Percentiles rank a stretch among this genome's conserved stretches.
Evolutionary conservation across 768 basidiomycete species (phyloP).

Genomic region (Suillus paluster): DNA sequence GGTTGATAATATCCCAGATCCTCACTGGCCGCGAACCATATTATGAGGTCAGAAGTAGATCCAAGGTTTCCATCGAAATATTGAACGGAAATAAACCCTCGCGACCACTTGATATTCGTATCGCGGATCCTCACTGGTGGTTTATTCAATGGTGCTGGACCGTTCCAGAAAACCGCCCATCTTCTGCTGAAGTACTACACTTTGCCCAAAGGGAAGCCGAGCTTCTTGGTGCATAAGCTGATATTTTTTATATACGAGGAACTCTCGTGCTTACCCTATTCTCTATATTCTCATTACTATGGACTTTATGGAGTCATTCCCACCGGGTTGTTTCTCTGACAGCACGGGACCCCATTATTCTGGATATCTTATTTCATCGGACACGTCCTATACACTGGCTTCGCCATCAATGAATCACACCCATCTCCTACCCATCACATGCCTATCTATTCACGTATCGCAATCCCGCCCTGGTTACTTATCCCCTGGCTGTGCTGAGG

Average conservation of each 20-base stretch:
- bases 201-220: not conserved
- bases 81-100: not conserved
- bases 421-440: too few relatives aligned
- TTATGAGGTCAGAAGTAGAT: not conserved
- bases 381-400: too few relatives aligned
- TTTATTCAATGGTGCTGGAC: slow-evolving; percentile 16
- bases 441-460: too few relatives aligned
- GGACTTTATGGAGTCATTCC: slow-evolving; percentile 2
- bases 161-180: not conserved
- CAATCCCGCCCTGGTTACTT: too few relatives aligned
- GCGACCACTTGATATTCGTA: not conserved
- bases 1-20: slow-evolving; percentile 1
- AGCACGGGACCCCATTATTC: not conserved
- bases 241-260: not conserved
- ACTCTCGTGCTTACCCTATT: not conserved
- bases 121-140: slow-evolving; percentile 2
- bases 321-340: slow-evolving; percentile 2
- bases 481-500: too few relatives aligned
- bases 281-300: not conserved
- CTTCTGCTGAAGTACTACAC: not conserved
- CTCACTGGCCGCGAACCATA: slow-evolving; percentile 11
- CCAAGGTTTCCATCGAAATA: not conserved
- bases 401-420: too few relatives aligned
- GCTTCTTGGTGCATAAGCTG: not conserved
- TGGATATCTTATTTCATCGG: not conserved